A percentile compares a stretch with the other conserved stretches of the same genome.
These are phyloP conservation scores for Nigrograna mackinnonii DNA, from an alignment of 2,329 filamentous ascomycete genomes.

Conservation along the genomic window DNA sequence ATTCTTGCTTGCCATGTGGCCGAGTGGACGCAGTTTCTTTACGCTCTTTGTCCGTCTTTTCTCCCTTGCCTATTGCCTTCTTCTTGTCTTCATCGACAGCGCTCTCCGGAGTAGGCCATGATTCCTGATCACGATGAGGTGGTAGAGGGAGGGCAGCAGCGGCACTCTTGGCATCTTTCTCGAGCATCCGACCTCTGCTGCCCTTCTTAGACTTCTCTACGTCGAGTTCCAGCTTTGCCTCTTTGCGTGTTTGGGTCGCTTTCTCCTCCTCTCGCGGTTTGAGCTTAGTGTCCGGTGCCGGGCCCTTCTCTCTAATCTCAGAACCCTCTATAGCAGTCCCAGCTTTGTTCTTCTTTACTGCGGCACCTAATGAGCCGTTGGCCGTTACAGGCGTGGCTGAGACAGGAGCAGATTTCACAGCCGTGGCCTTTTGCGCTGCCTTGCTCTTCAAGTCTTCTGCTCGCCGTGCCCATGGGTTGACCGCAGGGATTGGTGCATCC, in stretches of 20 bases:
- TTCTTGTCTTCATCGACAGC: conserved; percentile 77
- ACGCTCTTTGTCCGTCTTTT: conserved; percentile 68
- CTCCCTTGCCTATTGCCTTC: conserved; percentile 68
- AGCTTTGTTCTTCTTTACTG: conserved; percentile 27
- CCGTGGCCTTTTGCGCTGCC: conserved; percentile 51
- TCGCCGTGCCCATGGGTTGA: conserved; percentile 88
- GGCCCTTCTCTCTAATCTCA: conserved; percentile 21
- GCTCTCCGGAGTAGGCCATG: conserved; percentile 89
- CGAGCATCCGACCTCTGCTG: conserved; percentile 25
- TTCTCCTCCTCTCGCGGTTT: conserved; percentile 34
- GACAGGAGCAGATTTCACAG: conserved; percentile 9
- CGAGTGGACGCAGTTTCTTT: conserved; percentile 50
- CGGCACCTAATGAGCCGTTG: conserved; percentile 17
- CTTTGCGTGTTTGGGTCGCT: conserved; percentile 23
- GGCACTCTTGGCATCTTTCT: conserved; percentile 29
- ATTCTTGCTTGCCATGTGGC: conserved; percentile 73
- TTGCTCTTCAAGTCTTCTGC: conserved; percentile 67
- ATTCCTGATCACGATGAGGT: conserved; percentile 73
- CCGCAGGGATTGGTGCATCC: conserved; percentile 78
- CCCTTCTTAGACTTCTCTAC: conserved; percentile 26
- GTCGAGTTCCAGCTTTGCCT: conserved; percentile 27
- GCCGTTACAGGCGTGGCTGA: conserved; percentile 7
- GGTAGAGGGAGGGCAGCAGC: conserved; percentile 54
- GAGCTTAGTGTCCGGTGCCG: conserved; percentile 17
- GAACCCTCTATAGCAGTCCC: conserved; percentile 4